Evolutionary conservation across 345 rosid species (phyloP), one percentile per base, ranked within the genome.

Genomic region (Melaleuca quinquenervia): DNA sequence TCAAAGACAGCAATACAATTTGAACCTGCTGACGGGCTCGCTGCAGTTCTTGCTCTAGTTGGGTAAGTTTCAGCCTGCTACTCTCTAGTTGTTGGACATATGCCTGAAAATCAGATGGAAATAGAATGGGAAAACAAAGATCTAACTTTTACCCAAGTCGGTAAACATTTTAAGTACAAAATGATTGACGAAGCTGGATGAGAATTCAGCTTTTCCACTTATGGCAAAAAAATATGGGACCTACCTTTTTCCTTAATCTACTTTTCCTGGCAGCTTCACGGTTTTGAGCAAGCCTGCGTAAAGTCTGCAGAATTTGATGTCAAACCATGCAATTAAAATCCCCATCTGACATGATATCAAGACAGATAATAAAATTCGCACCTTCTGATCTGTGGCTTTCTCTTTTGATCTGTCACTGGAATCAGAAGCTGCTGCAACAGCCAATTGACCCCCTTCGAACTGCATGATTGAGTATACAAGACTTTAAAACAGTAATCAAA

Each of bases 181-280:
- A 32, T 20, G 13, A 36, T 70, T 70, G 80, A 70, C 14, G 1
- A 70, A 32, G 48, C 78, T 18, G 78, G 78, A 70, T 70, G 26
- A 70, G 80, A 20, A 70, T 36, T 18, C 48, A 70, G 48, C 48
- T 70, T 70, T 70, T 70, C 48, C 80, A 36, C 24, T 9, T 8
- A 6, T 70, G 26, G 80, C 24, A 41, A 50, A 50, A 82, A 82
- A 82, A 14, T 22, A 50, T 7, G 53, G 82, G 82, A 88, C 89
- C 62, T 76, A 97, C 98, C 88, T 97, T 97, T 90, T 97, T 97
- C 92, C 99, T 92, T 86, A 97, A 88, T 87, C 98, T 93, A 88
- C 98, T 97, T 91, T 97, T 97, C 85, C 99, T 94, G 50, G 99
- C 99, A 60, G 99, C 99, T 93, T 97, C 99, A 24, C 99, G 98